These are phyloP conservation scores for Chamaecyparis obtusa DNA, from an alignment of 75 land plant genomes.

Conservation along the genomic window DNA sequence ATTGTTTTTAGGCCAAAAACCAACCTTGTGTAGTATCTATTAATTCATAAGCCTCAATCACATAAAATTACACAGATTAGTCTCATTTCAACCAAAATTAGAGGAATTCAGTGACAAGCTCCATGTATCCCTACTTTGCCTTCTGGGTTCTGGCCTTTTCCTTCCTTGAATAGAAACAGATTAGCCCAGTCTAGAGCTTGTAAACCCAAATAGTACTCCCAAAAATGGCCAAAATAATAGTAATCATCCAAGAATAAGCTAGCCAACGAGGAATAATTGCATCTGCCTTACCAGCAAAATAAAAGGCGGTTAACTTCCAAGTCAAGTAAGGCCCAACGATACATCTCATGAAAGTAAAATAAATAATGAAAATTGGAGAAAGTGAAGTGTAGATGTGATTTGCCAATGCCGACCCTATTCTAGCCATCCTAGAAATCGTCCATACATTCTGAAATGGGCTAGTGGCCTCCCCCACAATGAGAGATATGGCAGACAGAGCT, in stretches of 20 bases:
- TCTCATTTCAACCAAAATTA: neutral
- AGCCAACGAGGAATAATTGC: slow-evolving; percentile 30
- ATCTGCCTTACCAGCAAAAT: slow-evolving; percentile 35
- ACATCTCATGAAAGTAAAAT: slow-evolving; percentile 33
- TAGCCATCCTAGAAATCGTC: slow-evolving; percentile 33
- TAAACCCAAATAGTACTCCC: slow-evolving; percentile 42
- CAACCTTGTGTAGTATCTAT: neutral
- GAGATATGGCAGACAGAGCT: slow-evolving; percentile 26
- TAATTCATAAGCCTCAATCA: neutral
- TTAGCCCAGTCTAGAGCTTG: slow-evolving; percentile 41
- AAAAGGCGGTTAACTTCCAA: slow-evolving; percentile 24
- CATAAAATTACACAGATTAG: neutral
- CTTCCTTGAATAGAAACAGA: slow-evolving; percentile 24
- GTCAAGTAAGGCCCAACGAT: slow-evolving; percentile 27
- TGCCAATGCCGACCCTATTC: slow-evolving; percentile 17
- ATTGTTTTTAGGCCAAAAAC: neutral
- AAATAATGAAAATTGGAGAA: slow-evolving; percentile 33
- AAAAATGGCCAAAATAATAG: slow-evolving; percentile 24
- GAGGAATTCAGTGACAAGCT: neutral
- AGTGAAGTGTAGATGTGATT: slow-evolving; percentile 23
- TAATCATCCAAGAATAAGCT: slow-evolving; percentile 39
- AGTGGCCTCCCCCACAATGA: slow-evolving; percentile 36
- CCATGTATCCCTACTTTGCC: neutral
- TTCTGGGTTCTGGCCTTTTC: neutral
- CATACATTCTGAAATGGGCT: slow-evolving; percentile 46